These are phyloP conservation scores for Sporisorium exsertum DNA, from an alignment of 1,284 basidiomycete species.

Conservation along the genomic window DNA sequence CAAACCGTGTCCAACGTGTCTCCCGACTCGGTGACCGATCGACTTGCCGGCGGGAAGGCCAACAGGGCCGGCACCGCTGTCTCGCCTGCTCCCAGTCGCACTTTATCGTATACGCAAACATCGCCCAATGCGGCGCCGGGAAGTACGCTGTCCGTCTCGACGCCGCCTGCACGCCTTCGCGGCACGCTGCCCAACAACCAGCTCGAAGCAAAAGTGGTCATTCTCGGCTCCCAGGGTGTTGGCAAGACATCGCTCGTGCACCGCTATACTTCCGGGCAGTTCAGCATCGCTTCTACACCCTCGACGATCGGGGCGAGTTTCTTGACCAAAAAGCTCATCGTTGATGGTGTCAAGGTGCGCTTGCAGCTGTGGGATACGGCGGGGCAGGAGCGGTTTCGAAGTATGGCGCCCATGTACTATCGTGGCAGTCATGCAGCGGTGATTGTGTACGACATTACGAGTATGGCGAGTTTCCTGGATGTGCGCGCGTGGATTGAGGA, in stretches of 20 bases:
- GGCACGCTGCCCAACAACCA: conserved; percentile 44
- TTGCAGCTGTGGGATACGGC: conserved; percentile 90
- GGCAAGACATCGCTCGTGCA: conserved; percentile 94
- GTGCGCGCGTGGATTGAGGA: conserved; percentile 91
- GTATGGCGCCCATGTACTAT: conserved; percentile 99
- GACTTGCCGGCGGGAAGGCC: background rate
- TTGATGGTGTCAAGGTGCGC: conserved; percentile 87
- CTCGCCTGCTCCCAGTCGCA: conserved; percentile 27
- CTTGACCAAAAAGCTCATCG: conserved; percentile 90
- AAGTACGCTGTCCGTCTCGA: conserved; percentile 15
- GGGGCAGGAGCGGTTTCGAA: conserved; percentile 92
- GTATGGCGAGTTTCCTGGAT: conserved; percentile 87
- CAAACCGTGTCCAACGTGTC: conserved; percentile 47
- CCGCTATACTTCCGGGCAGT: conserved; percentile 84
- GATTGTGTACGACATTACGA: conserved; percentile 96
- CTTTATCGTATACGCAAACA: conserved; percentile 21
- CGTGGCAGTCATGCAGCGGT: conserved; percentile 96
- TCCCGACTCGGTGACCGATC: conserved; percentile 14
- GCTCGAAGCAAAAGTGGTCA: conserved; percentile 94
- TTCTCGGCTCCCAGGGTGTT: conserved; percentile 95
- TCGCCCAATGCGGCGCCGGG: conserved; percentile 9
- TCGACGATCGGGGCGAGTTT: conserved; percentile 96
- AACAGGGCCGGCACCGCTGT: conserved; percentile 5
- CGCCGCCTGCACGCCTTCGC: conserved; percentile 22
- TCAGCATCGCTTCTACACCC: conserved; percentile 49